Evolutionary conservation across 106 monocot species (phyloP), one percentile per base, ranked within the genome.

Genomic region (Dendrobium catenatum): DNA sequence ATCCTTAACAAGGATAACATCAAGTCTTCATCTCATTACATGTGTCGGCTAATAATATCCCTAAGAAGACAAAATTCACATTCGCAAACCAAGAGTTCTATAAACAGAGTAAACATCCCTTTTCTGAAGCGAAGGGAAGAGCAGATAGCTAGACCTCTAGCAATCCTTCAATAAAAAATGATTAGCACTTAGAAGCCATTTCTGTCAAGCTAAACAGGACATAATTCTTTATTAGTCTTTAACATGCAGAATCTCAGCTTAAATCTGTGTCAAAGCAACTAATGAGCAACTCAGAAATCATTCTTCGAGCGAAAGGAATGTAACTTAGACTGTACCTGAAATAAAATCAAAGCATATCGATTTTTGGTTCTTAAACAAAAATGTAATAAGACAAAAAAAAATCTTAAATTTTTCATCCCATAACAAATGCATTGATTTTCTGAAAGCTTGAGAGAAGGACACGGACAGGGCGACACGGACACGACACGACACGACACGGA

Each of bases 311-410:
- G 79, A 98, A 98, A 42, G 97, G 97, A 56, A 98, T 74, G 56
- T 95, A 98, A 87, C 94, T 95, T 88, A 98, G 85, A 51, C 97
- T 91, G 80, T 98, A 98, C 94, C 97, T 97, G 90, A 78, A 88
- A 86, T 70, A 33, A 70, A 11, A 70, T 33, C 33, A 68, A 17
- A 70, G 3, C 64, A 64, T n/a, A 54, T 64, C 16, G 18, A 37
- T 61, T 61, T 64, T 24, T 54, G 8, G 54, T 15, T 15, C 8
- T 54, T 64, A 22, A n/a, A 64, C n/a, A n/a, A 64, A 64, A 64
- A 61, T 61, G n/a, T 17, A 61, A 6, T 31, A 68, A 10, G 7
- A 29, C 9, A 22, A 56, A 0, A 56, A 11, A n/a, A 56, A 17
- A 17, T 4, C 26, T 64, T 22, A n/a, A n/a, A n/a, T n/a, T n/a